Evolutionary conservation across 2,329 filamentous ascomycete genomes (phyloP), one percentile per base, ranked within the genome.

Genomic region (Claviceps capensis): DNA sequence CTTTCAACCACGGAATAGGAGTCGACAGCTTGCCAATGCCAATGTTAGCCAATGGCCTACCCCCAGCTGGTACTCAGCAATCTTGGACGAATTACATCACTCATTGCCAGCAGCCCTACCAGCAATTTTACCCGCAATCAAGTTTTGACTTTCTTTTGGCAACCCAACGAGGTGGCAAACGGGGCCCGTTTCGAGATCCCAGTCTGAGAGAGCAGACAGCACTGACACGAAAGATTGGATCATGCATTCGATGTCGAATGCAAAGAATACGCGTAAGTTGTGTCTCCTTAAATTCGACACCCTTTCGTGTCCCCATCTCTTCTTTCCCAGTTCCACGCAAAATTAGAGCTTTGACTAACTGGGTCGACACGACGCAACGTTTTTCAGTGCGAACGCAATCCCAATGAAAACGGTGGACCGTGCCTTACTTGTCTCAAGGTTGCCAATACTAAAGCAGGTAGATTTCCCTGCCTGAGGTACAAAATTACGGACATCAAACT

Each of bases 231-330:
- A 75, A 74, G 51, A 75, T 78, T 17, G 78, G 77, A 8, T 79
- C 76, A 19, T 82, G 79, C 58, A 75, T 82, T 53, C 70, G 78
- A 45, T 82, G 79, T 56, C 71, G 76, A 48, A 80, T 81, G 76
- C 79, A 82, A 57, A 72, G 78, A 44, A 81, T 82, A 58, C 72
- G 79, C 48, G 78, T 81, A 63, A 71, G 76, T 67, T 16, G n/a
- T 7, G 1, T 9, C 4, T 16, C 11, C 26, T 30, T 34, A 9
- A 3, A 44, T n/a, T 0, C 5, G 11, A 7, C 19, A 4, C 22
- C 11, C 14, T 13, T 5, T 11, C 9, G 26, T 11, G 9, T 5
- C 9, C 1, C 16, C 11, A 9, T 6, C 22, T n/a, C 6, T 36
- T 40, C n/a, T 22, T 22, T 36, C 5, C 5, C 37, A 22, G 37